Base-by-base conservation (phyloP, 192 early-diverging fungal genomes). In the Spizellomyces punctatus region DNA sequence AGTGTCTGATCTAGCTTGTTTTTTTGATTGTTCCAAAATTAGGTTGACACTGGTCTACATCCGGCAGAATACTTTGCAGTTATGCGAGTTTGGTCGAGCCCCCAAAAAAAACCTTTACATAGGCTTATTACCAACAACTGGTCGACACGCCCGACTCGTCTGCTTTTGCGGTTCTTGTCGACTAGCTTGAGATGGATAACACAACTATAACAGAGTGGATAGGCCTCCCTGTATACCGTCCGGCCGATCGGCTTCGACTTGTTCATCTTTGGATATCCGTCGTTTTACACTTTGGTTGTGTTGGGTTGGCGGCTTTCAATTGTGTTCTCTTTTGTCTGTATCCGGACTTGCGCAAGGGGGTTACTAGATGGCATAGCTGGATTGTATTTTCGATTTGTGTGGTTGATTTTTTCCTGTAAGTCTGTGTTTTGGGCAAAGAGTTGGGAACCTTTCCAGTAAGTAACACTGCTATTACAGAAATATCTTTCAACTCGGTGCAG, bases 291-390 rank as follows among this genome's bases (percentile, higher is more conserved):
- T n/a, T 62, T 36, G 17, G 16, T 56, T 56, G 54, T 22, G 22
- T 56, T 56, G 7, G n/a, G 54, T n/a, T 22, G 7, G n/a, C 54
- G n/a, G n/a, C 22, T 56, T 66, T 66, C 46, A 27, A 41, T 17
- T 5, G 44, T 14, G 12, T 16, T 17, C 17, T 54, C 27, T 66
- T 66, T 47, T n/a, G 16, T 14, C 16, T 16, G 16, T 19, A 10
- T 0, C 45, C 55, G 10, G 27, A 54, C 12, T 27, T 58, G 19
- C 66, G 55, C 14, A 27, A 16, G 6, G 48, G 48, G 5, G 10
- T 14, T 10, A 48, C 21, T 6, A 19, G 17, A 54, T 68, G 66
- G 66, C 66, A 68, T 42, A 68, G 60, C 66, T 68, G 66, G 66
- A 58, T 68, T 12, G 42, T 68, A 12, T 41, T 68, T 36, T n/a